Percentiles rank a stretch among this genome's conserved stretches.
These are phyloP conservation scores for Pseudotsuga menziesii DNA, from an alignment of 75 land plant genomes.

Conservation along the genomic window DNA sequence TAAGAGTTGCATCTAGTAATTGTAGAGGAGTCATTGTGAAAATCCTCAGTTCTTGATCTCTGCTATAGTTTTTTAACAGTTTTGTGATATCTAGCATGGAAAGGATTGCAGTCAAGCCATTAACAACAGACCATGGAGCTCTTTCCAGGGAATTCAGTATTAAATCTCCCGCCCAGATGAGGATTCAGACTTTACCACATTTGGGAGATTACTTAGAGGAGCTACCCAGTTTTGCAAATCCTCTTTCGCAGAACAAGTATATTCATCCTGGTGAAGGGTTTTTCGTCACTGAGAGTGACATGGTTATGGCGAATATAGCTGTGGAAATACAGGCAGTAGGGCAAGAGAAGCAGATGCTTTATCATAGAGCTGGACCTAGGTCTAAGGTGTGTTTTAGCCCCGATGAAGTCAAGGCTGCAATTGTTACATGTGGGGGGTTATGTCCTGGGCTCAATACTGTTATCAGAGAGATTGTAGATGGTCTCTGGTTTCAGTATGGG, in stretches of 20 bases:
- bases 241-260: constrained; percentile 41
- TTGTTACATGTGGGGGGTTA: constrained; percentile 37
- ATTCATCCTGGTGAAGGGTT: constrained; percentile 51
- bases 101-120: background rate
- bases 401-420: constrained; percentile 24
- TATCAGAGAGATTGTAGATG: constrained; percentile 32
- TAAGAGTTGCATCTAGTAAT: too few species aligned
- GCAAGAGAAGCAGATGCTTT: constrained; percentile 22
- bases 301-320: constrained; percentile 50
- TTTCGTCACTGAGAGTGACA: constrained; percentile 45
- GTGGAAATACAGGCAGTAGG: constrained; percentile 30
- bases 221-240: constrained; percentile 42
- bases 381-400: constrained; percentile 30
- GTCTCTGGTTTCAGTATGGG: constrained; percentile 25
- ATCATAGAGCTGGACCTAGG: constrained; percentile 7
- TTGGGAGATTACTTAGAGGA: constrained; percentile 37
- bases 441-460: constrained; percentile 42
- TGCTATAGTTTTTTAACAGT: background rate
- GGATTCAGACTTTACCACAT: constrained; percentile 26
- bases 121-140: background rate
- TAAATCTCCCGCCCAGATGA: background rate
- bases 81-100: background rate
- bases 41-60: too few species aligned
- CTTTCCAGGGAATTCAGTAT: background rate
- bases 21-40: too few species aligned